These are phyloP conservation scores for Neophaeococcomyces mojaviensis DNA, from an alignment of 2,329 filamentous ascomycete species.

Conservation along the genomic window DNA sequence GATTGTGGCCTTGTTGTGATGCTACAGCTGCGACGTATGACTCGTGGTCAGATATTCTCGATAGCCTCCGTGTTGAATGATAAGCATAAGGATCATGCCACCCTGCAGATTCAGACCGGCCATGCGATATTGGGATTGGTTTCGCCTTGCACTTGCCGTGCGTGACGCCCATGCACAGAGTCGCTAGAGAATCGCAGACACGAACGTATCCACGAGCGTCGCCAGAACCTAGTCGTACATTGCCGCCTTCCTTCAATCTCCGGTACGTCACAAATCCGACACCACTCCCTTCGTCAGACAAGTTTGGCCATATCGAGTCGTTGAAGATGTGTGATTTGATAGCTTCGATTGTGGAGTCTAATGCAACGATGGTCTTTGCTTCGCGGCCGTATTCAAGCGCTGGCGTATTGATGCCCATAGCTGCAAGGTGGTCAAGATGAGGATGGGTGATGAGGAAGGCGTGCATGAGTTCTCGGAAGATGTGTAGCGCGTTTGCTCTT, in stretches of 20 bases:
- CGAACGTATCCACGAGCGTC: constrained; percentile 78
- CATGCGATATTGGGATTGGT: constrained; percentile 49
- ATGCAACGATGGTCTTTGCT: constrained; percentile 76
- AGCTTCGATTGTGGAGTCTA: constrained; percentile 82
- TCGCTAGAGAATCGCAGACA: constrained; percentile 78
- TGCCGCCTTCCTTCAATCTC: constrained; percentile 80
- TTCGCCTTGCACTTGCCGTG: constrained; percentile 82
- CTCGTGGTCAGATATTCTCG: constrained; percentile 22
- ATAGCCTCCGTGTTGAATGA: constrained; percentile 25
- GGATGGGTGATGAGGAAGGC: constrained; percentile 91
- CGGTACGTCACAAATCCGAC: constrained; percentile 88
- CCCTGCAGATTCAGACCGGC: constrained; percentile 45
- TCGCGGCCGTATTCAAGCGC: constrained; percentile 66
- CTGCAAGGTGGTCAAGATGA: constrained; percentile 91
- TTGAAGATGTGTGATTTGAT: constrained; percentile 96
- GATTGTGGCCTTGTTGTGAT: constrained; percentile 16
- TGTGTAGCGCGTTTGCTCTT: constrained; percentile 69
- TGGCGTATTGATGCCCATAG: constrained; percentile 88
- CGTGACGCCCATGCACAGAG: constrained; percentile 78
- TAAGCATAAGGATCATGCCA: constrained; percentile 43
- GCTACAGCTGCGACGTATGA: constrained; percentile 21
- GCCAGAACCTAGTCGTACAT: constrained; percentile 72
- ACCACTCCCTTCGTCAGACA: constrained; percentile 92
- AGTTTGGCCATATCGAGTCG: constrained; percentile 93
- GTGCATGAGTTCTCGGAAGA: constrained; percentile 72